Conservation (phyloP, 768 basidiomycete species). For the Lactarius pseudohatsudake region DNA sequence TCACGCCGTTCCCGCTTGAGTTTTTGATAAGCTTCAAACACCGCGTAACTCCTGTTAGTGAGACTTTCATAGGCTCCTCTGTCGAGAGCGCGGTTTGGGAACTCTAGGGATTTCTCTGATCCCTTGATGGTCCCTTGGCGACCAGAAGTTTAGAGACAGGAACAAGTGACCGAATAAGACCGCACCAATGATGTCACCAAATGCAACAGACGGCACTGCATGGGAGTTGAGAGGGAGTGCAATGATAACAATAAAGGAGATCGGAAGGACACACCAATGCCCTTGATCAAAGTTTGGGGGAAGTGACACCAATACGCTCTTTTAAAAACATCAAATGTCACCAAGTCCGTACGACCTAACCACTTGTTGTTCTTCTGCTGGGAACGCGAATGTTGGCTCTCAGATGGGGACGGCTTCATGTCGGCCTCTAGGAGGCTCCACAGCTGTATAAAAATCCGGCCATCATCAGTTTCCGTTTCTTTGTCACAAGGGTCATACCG, state of each 20-base stretch:
- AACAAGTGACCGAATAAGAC: not conserved
- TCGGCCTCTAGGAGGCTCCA: conserved; percentile 52
- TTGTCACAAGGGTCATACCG: conserved; percentile 20
- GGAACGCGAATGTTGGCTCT: conserved; percentile 11
- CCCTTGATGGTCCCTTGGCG: conserved; percentile 60
- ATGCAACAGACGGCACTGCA: conserved; percentile 61
- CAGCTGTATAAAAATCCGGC: conserved; percentile 38
- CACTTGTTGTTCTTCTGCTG: conserved; percentile 8
- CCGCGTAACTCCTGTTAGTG: conserved; percentile 12
- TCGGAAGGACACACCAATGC: conserved; percentile 44
- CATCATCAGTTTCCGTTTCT: not conserved
- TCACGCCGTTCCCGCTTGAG: conserved; percentile 45
- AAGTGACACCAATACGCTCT: conserved; percentile 61
- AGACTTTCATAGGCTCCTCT: conserved; percentile 12
- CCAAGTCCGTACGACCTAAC: conserved; percentile 12
- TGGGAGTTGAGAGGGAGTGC: not conserved
- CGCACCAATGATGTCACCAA: conserved; percentile 62
- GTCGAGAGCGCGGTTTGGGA: conserved; percentile 19
- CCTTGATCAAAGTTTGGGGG: conserved; percentile 48
- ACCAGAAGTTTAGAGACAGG: not conserved
- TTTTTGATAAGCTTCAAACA: conserved; percentile 54
- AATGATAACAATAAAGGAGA: not conserved
- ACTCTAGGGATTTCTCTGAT: conserved; percentile 51
- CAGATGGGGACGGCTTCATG: conserved; percentile 26
- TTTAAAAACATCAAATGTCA: conserved; percentile 51